These are phyloP conservation scores for Amanita fuliginea DNA, from an alignment of 768 basidiomycete species.

Conservation along the genomic window DNA sequence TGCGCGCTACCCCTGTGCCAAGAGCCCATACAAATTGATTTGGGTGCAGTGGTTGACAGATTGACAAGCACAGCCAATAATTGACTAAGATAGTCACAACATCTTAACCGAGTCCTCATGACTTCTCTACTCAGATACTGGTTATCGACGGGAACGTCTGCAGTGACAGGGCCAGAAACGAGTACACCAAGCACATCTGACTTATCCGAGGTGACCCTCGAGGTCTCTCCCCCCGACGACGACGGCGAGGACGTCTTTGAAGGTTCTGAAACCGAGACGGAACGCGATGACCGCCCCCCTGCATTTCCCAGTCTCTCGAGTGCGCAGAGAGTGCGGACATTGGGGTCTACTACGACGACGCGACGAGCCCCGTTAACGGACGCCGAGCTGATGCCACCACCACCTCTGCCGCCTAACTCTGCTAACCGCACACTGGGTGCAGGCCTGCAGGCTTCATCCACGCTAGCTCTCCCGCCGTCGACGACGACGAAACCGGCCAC, in stretches of 20 bases:
- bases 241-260: constrained; percentile 30
- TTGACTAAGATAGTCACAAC: too few species aligned
- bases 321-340: constrained; percentile 44
- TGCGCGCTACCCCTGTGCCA: constrained; percentile 55
- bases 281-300: constrained; percentile 45
- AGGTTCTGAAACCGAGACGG: constrained; percentile 22
- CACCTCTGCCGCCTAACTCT: constrained; percentile 27
- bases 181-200: neutral
- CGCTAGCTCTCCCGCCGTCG: constrained; percentile 46
- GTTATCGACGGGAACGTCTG: constrained; percentile 30
- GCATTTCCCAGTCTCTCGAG: constrained; percentile 66
- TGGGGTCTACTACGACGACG: constrained; percentile 9
- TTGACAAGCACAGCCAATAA: too few species aligned
- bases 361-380: constrained; percentile 19
- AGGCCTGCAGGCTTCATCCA: constrained; percentile 15
- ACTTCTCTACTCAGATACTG: constrained; percentile 52
- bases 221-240: constrained; percentile 32
- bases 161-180: constrained; percentile 10
- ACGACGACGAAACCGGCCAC: constrained; percentile 55
- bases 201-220: constrained; percentile 10
- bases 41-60: neutral
- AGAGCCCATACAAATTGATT: constrained; percentile 24
- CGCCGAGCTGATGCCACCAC: constrained; percentile 44
- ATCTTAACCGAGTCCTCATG: too few species aligned
- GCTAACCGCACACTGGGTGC: constrained; percentile 29